Conservation (phyloP, 176 grass and related monocot genomes). For the Triticum dicoccoides region DNA sequence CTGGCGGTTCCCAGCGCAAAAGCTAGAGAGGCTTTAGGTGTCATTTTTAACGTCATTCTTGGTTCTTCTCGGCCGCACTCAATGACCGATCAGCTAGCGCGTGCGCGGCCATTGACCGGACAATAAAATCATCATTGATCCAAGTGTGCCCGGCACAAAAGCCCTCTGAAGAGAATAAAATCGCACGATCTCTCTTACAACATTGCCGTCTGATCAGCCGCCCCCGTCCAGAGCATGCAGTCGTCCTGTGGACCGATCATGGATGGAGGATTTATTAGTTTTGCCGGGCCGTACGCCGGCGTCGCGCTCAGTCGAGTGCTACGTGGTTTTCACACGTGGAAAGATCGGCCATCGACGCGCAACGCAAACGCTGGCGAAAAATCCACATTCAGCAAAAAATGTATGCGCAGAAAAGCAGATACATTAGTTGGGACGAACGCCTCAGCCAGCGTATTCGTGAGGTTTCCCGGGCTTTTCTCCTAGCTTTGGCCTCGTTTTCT, state of each 20-base stretch:
- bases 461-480: neutral
- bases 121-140: neutral
- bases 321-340: conserved; percentile 41
- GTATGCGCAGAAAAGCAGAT: conserved; percentile 24
- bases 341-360: conserved; percentile 5
- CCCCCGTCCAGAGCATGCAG: conserved; percentile 1
- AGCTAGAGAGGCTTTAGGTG: neutral
- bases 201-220: conserved; percentile 14
- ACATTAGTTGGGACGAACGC: conserved; percentile 34
- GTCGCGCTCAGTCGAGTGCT: neutral
- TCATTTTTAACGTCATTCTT: neutral
- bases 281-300: neutral
- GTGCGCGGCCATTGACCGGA: neutral
- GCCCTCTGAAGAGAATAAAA: neutral
- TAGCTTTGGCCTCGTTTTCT: conserved; percentile 3
- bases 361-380: too few relatives aligned
- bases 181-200: neutral
- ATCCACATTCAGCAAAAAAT: too few relatives aligned
- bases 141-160: conserved; percentile 30
- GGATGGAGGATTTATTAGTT: neutral
- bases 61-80: conserved; percentile 7
- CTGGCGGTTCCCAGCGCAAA: neutral
- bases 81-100: neutral
- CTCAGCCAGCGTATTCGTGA: conserved; percentile 6
- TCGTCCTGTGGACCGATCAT: neutral